Evolutionary conservation across 352 stramenopile genomes (phyloP), one percentile per base, ranked within the genome.

Genomic region (Phytophthora sansomeana): DNA sequence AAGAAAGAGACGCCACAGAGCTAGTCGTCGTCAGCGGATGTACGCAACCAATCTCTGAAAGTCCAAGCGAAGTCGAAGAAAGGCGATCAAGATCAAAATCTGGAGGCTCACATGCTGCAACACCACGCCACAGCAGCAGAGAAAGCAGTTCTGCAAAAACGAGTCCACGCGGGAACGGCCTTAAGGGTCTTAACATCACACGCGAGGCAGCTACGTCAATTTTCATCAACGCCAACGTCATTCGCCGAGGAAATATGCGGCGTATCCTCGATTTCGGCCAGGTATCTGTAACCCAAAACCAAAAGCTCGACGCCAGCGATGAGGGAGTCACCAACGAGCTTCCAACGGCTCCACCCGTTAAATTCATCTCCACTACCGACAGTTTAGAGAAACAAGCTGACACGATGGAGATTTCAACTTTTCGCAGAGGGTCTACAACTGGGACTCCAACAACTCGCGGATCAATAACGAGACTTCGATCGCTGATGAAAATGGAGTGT

Each of bases 251-350:
- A 3, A 36, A 56, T 6, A 24, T 28, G 19, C 58, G 49, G 1
- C 39, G 58, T 11, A 49, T 67, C 19, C 17, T 60, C 9, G 49
- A 66, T 29, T 67, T 67, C 16, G 41, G 39, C 3, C 52, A 60
- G 28, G 33, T 51, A 10, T 51, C 21, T 16, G 39, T 38, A 6
- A 51, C 16, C n/a, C 52, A 43, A 32, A 42, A 39, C 6, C 17
- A 17, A 13, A 30, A 14, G 39, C 4, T 28, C 10, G 39, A 43
- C 5, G 26, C 14, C 5, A 54, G n/a, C 9, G 28, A 51, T 21
- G 29, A 48, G 17, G 28, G 26, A n/a, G 6, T 35, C 24, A 24
- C 29, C 1, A 42, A 41, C n/a, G 39, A 60, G n/a, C 38, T 60
- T 9, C 39, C 52, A 17, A 51, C 21, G 38, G 52, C 52, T 4